Base-by-base conservation (phyloP, 1,139 yeast species). In the Chernovozyma sophiae-reginae region DNA sequence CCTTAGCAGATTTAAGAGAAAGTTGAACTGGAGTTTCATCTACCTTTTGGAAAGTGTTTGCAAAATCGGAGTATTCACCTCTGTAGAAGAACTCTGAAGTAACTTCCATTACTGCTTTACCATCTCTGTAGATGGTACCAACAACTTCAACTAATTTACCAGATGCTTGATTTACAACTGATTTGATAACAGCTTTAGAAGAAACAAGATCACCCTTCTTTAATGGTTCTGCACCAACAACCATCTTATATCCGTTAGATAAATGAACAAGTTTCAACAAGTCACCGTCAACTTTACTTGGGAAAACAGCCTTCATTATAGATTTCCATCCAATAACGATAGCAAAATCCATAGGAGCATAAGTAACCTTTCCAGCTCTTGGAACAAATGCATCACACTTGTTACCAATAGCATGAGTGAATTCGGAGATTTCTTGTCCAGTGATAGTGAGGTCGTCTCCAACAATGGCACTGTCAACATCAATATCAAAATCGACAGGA, bases 321-420 rank as follows among this genome's bases (percentile, higher is more conserved):
- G 97, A 95, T 69, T 84, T 85, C 99, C 99, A 92, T 34, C 98
- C 98, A 54, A 90, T 79, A 42, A 94, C 97, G 63, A 92, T 92
- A 37, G 98, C 97, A 58, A 90, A 94, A 72, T 92, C 99, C 97
- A 92, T 92, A 55, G 99, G 99, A 37, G 98, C 98, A 53, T 80
- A 74, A 43, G 89, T 81, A 35, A 74, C 75, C 65, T 86, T 84
- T 49, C 95, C 95, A 37, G 86, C 79, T 71, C 96, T 81, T 44
- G 82, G 76, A 45, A 90, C 96, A 53, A 89, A 92, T 41, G 95
- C 96, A 66, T 90, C 97, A 64, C 96, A 89, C 51, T 85, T 85
- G 77, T 92, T 92, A 54, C 97, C 97, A 60, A 92, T 86, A 44
- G 97, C 97, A 54, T 90, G 97, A 30, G 96, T 90, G 61, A 92